phyloP scores from a whole-genome alignment of 2,329 filamentous ascomycete genomes.

The Aspergillus oerlinghausenensis region DNA sequence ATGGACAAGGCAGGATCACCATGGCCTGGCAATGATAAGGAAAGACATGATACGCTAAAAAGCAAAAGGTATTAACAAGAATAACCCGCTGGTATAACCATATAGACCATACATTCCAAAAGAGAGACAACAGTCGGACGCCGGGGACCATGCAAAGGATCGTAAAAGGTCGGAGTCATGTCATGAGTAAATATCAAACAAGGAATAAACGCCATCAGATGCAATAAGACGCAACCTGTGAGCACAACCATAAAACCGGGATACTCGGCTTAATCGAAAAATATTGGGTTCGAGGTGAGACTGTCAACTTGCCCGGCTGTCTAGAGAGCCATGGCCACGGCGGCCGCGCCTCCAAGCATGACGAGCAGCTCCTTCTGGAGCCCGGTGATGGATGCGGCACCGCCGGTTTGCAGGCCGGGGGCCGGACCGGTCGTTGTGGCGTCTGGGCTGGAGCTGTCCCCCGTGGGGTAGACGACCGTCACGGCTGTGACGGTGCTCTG shows the following conservation, averaged over 20 bases:
- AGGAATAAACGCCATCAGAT: background rate
- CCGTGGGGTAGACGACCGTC: conserved; percentile 39
- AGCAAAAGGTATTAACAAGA: background rate
- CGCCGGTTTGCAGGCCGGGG: conserved; percentile 40
- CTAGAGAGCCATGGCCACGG: conserved; percentile 37
- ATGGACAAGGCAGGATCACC: background rate
- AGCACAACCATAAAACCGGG: background rate
- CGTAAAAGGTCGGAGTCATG: background rate
- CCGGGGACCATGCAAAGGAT: background rate
- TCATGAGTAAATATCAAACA: background rate
- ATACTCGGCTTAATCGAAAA: background rate
- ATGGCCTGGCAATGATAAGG: background rate
- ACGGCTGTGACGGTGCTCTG: conserved; percentile 41
- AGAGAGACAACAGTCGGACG: background rate
- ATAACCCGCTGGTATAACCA: background rate
- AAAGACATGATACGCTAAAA: background rate
- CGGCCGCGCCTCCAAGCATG: conserved; percentile 39
- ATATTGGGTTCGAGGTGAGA: background rate
- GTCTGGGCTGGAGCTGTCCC: conserved; percentile 19
- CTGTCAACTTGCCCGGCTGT: background rate
- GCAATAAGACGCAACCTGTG: background rate
- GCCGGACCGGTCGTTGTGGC: conserved; percentile 21
- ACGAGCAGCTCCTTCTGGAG: conserved; percentile 32
- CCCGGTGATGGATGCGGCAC: conserved; percentile 24
- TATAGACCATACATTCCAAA: background rate